These are phyloP conservation scores for Pseudisothecium myosuroides DNA, from an alignment of 225 moss, liverwort and hornwort species.

Conservation along the genomic window DNA sequence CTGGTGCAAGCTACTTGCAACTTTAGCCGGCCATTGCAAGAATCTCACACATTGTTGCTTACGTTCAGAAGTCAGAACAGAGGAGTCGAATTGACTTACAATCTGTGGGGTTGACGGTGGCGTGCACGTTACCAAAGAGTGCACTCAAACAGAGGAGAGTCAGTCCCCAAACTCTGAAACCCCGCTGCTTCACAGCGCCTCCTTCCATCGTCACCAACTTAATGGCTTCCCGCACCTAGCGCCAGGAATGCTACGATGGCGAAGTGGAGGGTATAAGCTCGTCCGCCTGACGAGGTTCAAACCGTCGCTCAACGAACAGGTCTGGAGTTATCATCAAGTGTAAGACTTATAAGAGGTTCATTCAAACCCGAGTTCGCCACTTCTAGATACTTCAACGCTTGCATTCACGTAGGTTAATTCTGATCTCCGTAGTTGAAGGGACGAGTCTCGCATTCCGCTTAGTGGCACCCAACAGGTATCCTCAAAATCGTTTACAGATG, in stretches of 20 bases:
- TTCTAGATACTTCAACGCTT: background rate
- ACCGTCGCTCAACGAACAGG: background rate
- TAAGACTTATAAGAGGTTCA: background rate
- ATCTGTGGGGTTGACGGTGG: slow-evolving; percentile 11
- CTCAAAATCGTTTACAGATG: background rate
- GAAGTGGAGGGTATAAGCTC: background rate
- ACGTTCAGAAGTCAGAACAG: background rate
- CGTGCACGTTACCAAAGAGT: background rate
- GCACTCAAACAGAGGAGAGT: slow-evolving; percentile 2
- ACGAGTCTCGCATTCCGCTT: background rate
- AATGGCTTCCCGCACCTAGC: background rate
- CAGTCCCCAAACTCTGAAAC: background rate
- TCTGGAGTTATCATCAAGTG: background rate
- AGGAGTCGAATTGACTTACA: background rate
- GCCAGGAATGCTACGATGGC: background rate
- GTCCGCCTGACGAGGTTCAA: background rate
- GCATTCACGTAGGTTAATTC: background rate
- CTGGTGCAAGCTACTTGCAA: background rate
- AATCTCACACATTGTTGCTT: background rate
- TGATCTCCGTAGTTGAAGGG: background rate
- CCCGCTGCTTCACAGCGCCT: background rate
- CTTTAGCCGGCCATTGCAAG: background rate
- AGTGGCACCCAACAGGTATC: background rate
- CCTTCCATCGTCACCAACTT: background rate
- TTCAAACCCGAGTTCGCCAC: background rate